Base-by-base conservation (phyloP, 1,139 yeast genomes). In the Petasospora fabianii region DNA sequence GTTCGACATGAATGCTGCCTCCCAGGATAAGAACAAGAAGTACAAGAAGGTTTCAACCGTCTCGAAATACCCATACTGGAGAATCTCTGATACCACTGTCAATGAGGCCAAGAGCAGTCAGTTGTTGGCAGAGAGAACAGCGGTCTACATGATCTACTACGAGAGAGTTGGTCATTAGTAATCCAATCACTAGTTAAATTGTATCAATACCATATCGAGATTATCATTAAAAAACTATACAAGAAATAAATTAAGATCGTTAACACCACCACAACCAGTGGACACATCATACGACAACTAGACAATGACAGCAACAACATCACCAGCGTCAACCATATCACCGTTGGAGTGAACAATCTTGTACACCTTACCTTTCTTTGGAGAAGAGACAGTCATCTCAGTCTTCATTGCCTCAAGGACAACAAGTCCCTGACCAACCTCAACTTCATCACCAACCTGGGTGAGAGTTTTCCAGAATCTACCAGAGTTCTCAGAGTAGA, bases 331-430 rank as follows among this genome's bases (percentile, higher is more conserved):
- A 30, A 90, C 95, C 85, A 90, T 85, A 58, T 90, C 96, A 53
- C 97, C 97, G 56, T 86, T 86, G 47, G 72, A 71, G 61, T 85
- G 95, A 46, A 80, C 66, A 33, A 92, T 71, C 66, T 86, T 85
- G 37, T 78, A 65, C 15, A 92, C 92, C 58, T 76, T 85, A 52
- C 97, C 97, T 9, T 66, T 69, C 37, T 63, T 71, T 3, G 95
- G 74, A 14, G 97, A 79, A 43, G 66, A 69, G 30, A 90, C 95
- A 36, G 80, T 76, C 96, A 92, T 88, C 62, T 92, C 98, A 1
- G 98, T 92, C 70, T 92, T 92, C 97, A 92, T 92, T 39, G 97
- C 97, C 62, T 92, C 97, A 43, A 92, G 86, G 38, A 92, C 87
- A 47, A 92, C 75, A 48, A 92, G 69, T 5, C 88, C 88, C 54